Evolutionary conservation across 2,329 filamentous ascomycete genomes (phyloP), one percentile per base, ranked within the genome.

Genomic region (Eutypella sp.): DNA sequence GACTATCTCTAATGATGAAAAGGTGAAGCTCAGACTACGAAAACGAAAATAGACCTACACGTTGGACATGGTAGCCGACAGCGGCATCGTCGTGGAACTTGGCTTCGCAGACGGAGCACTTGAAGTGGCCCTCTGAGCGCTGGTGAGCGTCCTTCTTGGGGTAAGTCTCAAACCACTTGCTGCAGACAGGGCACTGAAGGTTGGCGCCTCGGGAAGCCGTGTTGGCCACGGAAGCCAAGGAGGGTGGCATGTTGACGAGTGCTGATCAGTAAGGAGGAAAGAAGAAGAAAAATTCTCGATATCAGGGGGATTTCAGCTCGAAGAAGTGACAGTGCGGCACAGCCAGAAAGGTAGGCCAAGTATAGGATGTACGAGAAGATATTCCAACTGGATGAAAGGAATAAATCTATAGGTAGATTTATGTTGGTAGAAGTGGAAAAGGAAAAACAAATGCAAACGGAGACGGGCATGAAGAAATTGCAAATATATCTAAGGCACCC

Each of bases 141-240:
- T 44, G 42, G 22, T 44, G 42, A 16, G 36, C 18, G 20, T 38
- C 9, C 33, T 44, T 44, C 20, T 27, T 20, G 6, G 15, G 3
- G 11, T 22, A n/a, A 5, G 19, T 13, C 7, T 16, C 8, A 13
- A 44, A 44, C 5, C 9, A 10, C 34, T 29, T 18, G 15, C 9
- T 20, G n/a, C 42, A 44, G 42, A 19, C 36, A 9, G 34, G 42
- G 20, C 42, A 44, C 15, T 38, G 42, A 20, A 38, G 34, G 22
- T 44, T 38, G 20, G n/a, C 39, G 15, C 33, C 20, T 11, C 33
- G 42, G 18, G 27, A 13, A 5, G 18, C 22, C 18, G 42, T 27
- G 33, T 44, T 23, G 33, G 33, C n/a, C 15, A 29, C n/a, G 7
- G 33, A 44, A 8, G 29, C 16, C 29, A 33, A 7, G 11, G 29